Percentiles rank a stretch among this genome's conserved stretches.
Conservation (phyloP, 1,284 basidiomycete genomes). For the Malassezia psittaci region DNA sequence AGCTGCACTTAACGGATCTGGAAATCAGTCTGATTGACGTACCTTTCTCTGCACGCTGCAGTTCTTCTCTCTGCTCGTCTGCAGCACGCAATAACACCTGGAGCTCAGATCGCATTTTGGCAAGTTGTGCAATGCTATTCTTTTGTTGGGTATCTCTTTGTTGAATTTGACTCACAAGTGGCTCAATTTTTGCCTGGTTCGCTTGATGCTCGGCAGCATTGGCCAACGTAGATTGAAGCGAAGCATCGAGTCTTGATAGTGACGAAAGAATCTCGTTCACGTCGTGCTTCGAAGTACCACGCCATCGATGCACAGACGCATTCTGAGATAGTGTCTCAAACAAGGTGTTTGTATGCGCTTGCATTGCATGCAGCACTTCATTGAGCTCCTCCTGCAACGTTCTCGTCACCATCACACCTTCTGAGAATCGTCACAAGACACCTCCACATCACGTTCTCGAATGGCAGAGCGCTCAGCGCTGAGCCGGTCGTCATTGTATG, state of each 20-base stretch:
- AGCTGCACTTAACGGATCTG: conserved; percentile 16
- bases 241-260: conserved; percentile 17
- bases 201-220: conserved; percentile 21
- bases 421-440: too few species aligned
- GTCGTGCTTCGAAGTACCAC: too few species aligned
- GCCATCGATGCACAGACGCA: background rate
- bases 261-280: conserved; percentile 8
- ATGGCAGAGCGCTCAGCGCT: background rate
- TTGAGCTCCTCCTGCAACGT: background rate
- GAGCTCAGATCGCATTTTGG: conserved; percentile 22
- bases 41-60: conserved; percentile 21
- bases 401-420: background rate
- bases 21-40: background rate
- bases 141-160: conserved; percentile 20
- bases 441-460: background rate
- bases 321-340: background rate
- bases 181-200: conserved; percentile 22
- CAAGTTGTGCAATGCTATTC: conserved; percentile 20
- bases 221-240: conserved; percentile 16
- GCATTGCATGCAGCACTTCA: background rate
- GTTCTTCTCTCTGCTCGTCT: conserved; percentile 17
- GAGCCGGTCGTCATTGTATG: conserved; percentile 21
- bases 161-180: conserved; percentile 17
- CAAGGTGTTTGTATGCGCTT: background rate
- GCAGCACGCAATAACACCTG: conserved; percentile 20